Conservation (phyloP, 768 basidiomycete genomes). For the Russula vinacea region DNA sequence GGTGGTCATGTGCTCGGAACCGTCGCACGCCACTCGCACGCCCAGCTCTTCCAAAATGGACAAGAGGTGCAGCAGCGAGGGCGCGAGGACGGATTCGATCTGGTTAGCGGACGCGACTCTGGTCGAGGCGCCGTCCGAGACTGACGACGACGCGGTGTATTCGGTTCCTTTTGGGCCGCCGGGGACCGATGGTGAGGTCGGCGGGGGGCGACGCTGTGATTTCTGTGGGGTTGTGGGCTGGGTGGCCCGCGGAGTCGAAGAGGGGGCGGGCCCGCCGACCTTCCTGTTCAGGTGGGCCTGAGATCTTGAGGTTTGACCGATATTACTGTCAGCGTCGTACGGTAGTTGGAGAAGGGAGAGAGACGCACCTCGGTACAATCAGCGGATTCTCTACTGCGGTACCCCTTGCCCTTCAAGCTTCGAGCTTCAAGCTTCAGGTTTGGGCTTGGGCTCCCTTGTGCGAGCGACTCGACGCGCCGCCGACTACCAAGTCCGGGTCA, state of each 20-base stretch:
- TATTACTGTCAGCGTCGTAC: slow-evolving; percentile 2
- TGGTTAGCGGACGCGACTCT: slow-evolving; percentile 41
- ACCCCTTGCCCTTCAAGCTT: slow-evolving; percentile 29
- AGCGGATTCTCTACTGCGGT: slow-evolving; percentile 30
- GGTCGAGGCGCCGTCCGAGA: slow-evolving; percentile 26
- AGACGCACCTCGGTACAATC: slow-evolving; percentile 35
- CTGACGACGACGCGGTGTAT: slow-evolving; percentile 15
- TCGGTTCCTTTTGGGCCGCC: slow-evolving; percentile 18
- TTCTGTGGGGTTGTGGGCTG: slow-evolving; percentile 24
- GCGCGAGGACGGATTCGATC: slow-evolving; percentile 54
- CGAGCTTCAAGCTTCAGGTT: no score
- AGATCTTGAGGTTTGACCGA: slow-evolving; percentile 2
- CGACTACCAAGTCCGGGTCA: slow-evolving; percentile 27
- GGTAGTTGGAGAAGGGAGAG: not conserved
- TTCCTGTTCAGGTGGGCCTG: slow-evolving; percentile 6
- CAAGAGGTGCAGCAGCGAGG: slow-evolving; percentile 60
- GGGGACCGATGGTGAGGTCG: slow-evolving; percentile 13
- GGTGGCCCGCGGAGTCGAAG: slow-evolving; percentile 3
- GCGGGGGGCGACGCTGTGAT: slow-evolving; percentile 19
- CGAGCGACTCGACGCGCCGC: slow-evolving; percentile 19
- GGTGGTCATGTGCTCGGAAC: slow-evolving; percentile 61
- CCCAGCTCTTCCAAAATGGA: slow-evolving; percentile 58
- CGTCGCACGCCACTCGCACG: no score
- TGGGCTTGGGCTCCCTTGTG: slow-evolving; percentile 20
- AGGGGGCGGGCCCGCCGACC: slow-evolving; percentile 21